Percentiles rank a stretch among this genome's conserved stretches.
phyloP scores from a whole-genome alignment of 306 rosid genomes.

The Adenanthera pavonina region DNA sequence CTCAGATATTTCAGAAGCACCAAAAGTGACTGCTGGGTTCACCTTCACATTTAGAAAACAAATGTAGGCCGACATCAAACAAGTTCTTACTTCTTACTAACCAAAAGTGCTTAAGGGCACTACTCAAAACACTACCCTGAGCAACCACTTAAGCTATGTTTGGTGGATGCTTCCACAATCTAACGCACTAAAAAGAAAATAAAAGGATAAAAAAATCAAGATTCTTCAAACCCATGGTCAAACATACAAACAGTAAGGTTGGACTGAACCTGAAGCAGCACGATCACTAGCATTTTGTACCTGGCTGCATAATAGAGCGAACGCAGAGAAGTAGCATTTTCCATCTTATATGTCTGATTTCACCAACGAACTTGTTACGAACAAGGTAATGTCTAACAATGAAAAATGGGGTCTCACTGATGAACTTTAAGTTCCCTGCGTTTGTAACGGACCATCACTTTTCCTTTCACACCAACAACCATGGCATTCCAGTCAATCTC shows the following conservation, averaged over 20 bases:
- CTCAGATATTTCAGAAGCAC: background rate
- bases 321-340: background rate
- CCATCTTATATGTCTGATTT: background rate
- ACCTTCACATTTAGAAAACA: background rate
- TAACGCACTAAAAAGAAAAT: background rate
- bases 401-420: conserved; percentile 35
- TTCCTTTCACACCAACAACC: conserved; percentile 97
- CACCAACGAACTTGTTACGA: conserved; percentile 6
- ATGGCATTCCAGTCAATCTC: conserved; percentile 98
- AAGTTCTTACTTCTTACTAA: background rate
- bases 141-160: background rate
- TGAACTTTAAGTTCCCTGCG: conserved; percentile 65
- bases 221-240: conserved; percentile 37
- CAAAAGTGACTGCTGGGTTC: background rate
- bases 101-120: background rate
- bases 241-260: conserved; percentile 27
- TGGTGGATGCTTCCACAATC: background rate
- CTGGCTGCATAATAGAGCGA: background rate
- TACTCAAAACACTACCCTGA: conserved; percentile 3
- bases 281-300: conserved; percentile 24
- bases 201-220: conserved; percentile 24
- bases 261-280: conserved; percentile 32
- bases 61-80: background rate
- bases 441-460: conserved; percentile 93
- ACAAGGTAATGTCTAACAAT: conserved; percentile 14